Evolutionary conservation across 176 grass and related monocot species (phyloP), one percentile per base, ranked within the genome.

Genomic region (Cenchrus purpureus): DNA sequence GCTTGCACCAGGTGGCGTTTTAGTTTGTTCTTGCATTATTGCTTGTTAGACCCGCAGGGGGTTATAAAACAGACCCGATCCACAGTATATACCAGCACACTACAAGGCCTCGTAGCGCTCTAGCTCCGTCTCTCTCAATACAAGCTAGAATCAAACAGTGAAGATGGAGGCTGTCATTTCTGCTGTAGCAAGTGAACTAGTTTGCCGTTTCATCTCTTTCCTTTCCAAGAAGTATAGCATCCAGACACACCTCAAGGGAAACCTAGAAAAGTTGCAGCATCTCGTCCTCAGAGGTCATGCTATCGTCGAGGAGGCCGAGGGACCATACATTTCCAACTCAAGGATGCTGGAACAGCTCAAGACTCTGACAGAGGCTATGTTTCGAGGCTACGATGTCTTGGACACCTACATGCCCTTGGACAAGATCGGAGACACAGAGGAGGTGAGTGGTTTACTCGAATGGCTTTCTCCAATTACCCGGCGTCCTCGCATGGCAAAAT

Each of bases 131-230:
- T 56, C 54, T 19, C 56, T 59, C 15, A 9, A 20, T n/a, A 0
- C 19, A 20, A 59, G n/a, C 57, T 57, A 57, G 16, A 59, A 59
- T 29, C 12, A 50, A 15, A 44, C 37, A 13, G 3, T 6, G 4
- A 0, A 28, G 14, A 79, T 79, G 76, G 76, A 79, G 43, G 25
- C 17, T 3, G 58, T 79, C 57, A 79, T 79, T 31, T 79, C 76
- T 19, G 76, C 76, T 31, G 58, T 79, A 31, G 76, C 58, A 17
- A 79, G 76, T 45, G 76, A 79, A 62, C n/a, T 79, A 31, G 58
- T 79, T 13, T 49, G 59, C 59, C 57, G 76, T 5, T 49, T 79
- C 43, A 64, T 79, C 43, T 79, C 76, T 12, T 79, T 64, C 43
- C 12, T 79, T 11, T 79, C 57, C 4, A 56, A 44, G 10, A 55